Evolutionary conservation across 805 yeast genomes (phyloP), one percentile per base, ranked within the genome.

Genomic region (Starmera pachycereana): DNA sequence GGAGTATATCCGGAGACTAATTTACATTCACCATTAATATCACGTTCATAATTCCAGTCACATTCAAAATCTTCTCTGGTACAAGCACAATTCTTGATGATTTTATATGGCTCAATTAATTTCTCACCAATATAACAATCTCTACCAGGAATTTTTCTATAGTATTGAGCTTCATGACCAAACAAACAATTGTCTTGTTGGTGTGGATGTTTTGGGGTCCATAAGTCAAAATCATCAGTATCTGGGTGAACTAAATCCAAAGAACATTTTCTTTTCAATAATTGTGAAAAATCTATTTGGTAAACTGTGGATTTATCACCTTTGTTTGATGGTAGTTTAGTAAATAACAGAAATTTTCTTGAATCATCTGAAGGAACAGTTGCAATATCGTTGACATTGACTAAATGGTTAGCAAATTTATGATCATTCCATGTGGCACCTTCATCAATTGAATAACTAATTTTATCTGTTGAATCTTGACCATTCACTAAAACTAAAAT

Each of bases 321-420:
- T 32, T 61, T 58, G 9, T 65, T 57, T 12, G 67, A 58, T 9
- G 72, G 70, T 8, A 71, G 60, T 42, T 60, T 59, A 1, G 74
- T 78, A 48, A 88, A 70, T 4, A 92, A 56, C 36, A 85, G 50
- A 54, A 92, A 88, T 52, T 79, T 78, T 44, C 88, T 64, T 4
- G 95, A 77, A n/a, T 87, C 84, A 58, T 90, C 97, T 2, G 86
- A 72, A 5, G 97, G 97, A 29, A 87, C 88, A 1, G 97, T 90
- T 1, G 87, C 83, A 44, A 90, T 66, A 53, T 92, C 97, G 33
- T 66, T 57, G 3, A 89, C 74, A 10, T 59, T 51, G 4, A 84
- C 72, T 7, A 70, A 61, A 4, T 67, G 69, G 0, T 76, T 76
- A 4, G 78, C 47, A 54, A 90, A 89, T 53, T 73, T 56, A 56